Conservation (phyloP, 345 rosid genomes). For the Fremontodendron californicum region DNA sequence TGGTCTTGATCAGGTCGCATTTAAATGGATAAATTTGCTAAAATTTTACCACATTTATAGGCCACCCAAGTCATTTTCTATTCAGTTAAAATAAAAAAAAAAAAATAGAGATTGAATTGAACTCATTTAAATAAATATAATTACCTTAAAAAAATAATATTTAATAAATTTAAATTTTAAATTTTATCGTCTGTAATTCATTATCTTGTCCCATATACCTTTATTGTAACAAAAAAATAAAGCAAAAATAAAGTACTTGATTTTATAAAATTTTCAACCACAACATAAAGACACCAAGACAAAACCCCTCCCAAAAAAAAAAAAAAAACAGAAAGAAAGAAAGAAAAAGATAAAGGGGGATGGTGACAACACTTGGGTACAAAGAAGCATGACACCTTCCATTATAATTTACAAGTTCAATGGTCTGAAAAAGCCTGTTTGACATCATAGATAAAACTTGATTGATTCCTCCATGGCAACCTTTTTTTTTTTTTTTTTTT, state of each 20-base stretch:
- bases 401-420: conserved; percentile 14
- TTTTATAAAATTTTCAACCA: not conserved
- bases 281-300: conserved; percentile 1
- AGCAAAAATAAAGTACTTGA: not conserved
- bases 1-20: not conserved
- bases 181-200: no score
- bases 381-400: not conserved
- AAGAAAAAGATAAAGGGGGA: not conserved
- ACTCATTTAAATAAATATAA: not conserved
- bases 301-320: not conserved
- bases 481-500: not conserved
- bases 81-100: not conserved
- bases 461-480: not conserved
- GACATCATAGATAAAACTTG: not conserved
- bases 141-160: no score
- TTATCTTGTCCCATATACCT: no score
- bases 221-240: no score
- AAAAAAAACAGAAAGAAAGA: not conserved
- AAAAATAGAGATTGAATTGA: not conserved
- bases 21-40: not conserved
- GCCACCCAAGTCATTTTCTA: not conserved
- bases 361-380: not conserved
- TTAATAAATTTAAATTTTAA: no score
- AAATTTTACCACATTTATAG: not conserved
- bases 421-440: not conserved